Evolutionary conservation across 805 yeast species (phyloP).

Genomic region (Candida andamanensis): DNA sequence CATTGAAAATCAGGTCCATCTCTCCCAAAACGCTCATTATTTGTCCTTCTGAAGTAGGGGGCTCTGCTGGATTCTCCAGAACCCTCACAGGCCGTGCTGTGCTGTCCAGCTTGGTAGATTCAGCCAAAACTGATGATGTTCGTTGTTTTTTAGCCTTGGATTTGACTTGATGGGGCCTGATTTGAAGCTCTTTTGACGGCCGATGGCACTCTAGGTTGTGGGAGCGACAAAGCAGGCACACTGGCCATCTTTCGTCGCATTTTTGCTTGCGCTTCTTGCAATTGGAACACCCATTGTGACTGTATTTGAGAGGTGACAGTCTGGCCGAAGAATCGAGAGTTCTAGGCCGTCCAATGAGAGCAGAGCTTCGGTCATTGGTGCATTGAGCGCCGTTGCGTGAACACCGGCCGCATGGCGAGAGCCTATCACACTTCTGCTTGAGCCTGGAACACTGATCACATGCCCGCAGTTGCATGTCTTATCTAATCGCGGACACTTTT

Average conservation of each 20-base stretch:
- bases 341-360: conserved; percentile 19
- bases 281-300: conserved; percentile 16
- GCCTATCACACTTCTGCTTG: conserved; percentile 19
- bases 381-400: conserved; percentile 8
- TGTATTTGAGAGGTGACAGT: conserved; percentile 4
- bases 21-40: not conserved
- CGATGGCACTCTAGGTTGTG: conserved; percentile 10
- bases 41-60: not conserved
- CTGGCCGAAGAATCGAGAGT: conserved; percentile 2
- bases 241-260: conserved; percentile 20
- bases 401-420: conserved; percentile 17
- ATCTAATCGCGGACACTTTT: too few relatives aligned
- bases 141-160: not conserved
- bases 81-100: not conserved
- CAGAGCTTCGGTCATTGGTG: conserved; percentile 11
- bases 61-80: not conserved
- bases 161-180: conserved; percentile 1
- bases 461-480: too few relatives aligned
- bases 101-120: not conserved
- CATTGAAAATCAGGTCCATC: not conserved
- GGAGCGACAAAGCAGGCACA: conserved; percentile 16
- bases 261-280: conserved; percentile 19
- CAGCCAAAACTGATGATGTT: not conserved
- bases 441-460: conserved; percentile 23
- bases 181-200: conserved; percentile 1